These are phyloP conservation scores for Orbilia blumenaviensis DNA, from an alignment of 2,329 filamentous ascomycete genomes.

Conservation along the genomic window DNA sequence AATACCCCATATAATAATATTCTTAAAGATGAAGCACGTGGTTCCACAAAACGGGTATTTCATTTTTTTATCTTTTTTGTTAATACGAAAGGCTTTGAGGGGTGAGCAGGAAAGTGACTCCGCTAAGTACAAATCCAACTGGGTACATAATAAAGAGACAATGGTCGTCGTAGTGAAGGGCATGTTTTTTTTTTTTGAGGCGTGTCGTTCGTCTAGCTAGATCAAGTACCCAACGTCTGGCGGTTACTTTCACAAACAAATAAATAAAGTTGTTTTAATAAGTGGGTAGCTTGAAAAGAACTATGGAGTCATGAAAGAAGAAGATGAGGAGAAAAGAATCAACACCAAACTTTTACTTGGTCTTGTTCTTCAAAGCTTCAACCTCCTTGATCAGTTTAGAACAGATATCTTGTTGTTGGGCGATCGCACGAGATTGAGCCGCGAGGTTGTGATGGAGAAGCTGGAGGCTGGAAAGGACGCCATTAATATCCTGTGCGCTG, in stretches of 20 bases:
- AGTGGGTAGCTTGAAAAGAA: too few relatives aligned
- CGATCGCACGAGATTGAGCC: slow-evolving; percentile 31
- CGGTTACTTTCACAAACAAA: slow-evolving; percentile 24
- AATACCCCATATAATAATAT: neutral
- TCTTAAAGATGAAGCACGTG: neutral
- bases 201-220: neutral
- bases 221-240: slow-evolving; percentile 7
- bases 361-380: slow-evolving; percentile 42
- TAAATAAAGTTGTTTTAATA: too few relatives aligned
- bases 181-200: too few relatives aligned
- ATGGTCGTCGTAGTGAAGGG: neutral
- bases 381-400: slow-evolving; percentile 52
- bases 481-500: slow-evolving; percentile 47
- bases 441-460: slow-evolving; percentile 34
- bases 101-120: slow-evolving; percentile 34
- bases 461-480: slow-evolving; percentile 47
- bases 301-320: too few relatives aligned
- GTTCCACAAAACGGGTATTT: slow-evolving; percentile 14
- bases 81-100: slow-evolving; percentile 9
- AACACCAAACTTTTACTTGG: slow-evolving; percentile 1
- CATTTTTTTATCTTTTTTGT: slow-evolving; percentile 22
- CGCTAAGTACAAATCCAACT: slow-evolving; percentile 52
- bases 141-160: neutral
- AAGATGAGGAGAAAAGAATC: neutral
- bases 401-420: slow-evolving; percentile 50